Evolutionary conservation across 1,139 yeast species (phyloP).

Genomic region (Sugiyamaella castrensis): DNA sequence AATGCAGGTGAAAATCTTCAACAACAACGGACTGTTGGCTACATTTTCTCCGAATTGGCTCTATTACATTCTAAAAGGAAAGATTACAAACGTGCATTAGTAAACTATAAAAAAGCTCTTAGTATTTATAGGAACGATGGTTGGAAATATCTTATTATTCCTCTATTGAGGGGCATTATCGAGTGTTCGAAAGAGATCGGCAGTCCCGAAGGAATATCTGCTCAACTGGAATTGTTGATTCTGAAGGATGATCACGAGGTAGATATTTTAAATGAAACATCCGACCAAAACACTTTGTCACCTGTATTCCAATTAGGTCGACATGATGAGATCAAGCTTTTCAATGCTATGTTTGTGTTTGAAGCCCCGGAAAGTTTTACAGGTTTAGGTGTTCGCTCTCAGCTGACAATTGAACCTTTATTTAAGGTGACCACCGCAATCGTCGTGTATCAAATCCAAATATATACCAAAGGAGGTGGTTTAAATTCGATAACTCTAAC

Average conservation of each 20-base stretch:
- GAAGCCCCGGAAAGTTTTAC: constrained; percentile 25
- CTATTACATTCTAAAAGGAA: constrained; percentile 41
- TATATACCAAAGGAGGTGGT: constrained; percentile 17
- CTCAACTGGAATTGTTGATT: constrained; percentile 13
- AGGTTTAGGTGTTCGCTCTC: constrained; percentile 26
- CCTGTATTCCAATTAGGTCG: constrained; percentile 7
- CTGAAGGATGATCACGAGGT: constrained; percentile 3
- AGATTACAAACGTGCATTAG: constrained; percentile 43
- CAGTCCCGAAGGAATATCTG: constrained; percentile 6
- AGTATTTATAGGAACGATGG: constrained; percentile 29
- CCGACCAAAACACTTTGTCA: neutral
- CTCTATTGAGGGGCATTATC: constrained; percentile 22
- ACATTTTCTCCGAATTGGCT: constrained; percentile 50
- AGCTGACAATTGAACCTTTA: constrained; percentile 24
- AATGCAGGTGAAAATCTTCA: constrained; percentile 11
- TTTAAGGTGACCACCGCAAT: constrained; percentile 7
- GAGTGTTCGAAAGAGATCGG: constrained; percentile 21
- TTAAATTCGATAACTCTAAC: constrained; percentile 21
- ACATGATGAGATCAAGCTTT: constrained; percentile 12
- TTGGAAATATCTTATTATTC: constrained; percentile 26
- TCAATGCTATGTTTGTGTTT: constrained; percentile 26
- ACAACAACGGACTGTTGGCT: constrained; percentile 38
- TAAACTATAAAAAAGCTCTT: constrained; percentile 28
- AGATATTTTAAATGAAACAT: constrained; percentile 1
- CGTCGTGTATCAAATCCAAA: neutral